phyloP scores from a whole-genome alignment of 805 yeast genomes.

The Yarrowia bubula region DNA sequence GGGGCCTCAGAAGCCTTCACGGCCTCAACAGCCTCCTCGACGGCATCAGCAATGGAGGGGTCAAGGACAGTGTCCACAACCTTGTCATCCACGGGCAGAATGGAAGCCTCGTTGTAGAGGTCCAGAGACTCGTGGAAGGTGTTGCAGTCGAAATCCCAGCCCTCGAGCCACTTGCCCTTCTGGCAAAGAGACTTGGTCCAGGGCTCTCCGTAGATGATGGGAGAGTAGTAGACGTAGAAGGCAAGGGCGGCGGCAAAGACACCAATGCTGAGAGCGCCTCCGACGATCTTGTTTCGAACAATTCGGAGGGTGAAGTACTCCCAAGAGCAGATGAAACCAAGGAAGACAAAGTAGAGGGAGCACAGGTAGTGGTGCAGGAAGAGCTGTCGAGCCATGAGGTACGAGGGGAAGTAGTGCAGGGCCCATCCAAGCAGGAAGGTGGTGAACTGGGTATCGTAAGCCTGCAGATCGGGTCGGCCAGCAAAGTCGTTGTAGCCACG shows the following conservation, averaged over 20 bases:
- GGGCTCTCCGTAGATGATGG: slow-evolving; percentile 71
- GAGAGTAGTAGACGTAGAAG: slow-evolving; percentile 61
- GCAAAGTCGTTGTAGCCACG: slow-evolving; percentile 40
- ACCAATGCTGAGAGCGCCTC: slow-evolving; percentile 47
- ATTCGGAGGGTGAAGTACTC: slow-evolving; percentile 38
- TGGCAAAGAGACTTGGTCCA: slow-evolving; percentile 76
- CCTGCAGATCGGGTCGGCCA: slow-evolving; percentile 34
- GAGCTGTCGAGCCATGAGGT: slow-evolving; percentile 86
- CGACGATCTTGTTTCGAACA: slow-evolving; percentile 44
- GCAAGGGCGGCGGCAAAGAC: slow-evolving; percentile 52
- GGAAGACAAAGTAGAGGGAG: slow-evolving; percentile 81
- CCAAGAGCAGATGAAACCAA: slow-evolving; percentile 64
- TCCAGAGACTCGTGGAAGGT: slow-evolving; percentile 43
- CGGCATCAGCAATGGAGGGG: slow-evolving; percentile 28
- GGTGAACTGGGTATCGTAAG: slow-evolving; percentile 42
- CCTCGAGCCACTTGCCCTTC: slow-evolving; percentile 53
- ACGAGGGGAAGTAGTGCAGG: slow-evolving; percentile 67
- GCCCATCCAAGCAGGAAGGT: slow-evolving; percentile 66
- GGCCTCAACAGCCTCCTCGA: slow-evolving; percentile 21
- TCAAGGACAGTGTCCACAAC: slow-evolving; percentile 28
- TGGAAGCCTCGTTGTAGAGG: slow-evolving; percentile 35
- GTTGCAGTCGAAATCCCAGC: slow-evolving; percentile 90
- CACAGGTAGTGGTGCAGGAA: slow-evolving; percentile 94
- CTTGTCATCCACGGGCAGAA: slow-evolving; percentile 22
- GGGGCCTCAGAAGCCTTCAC: slow-evolving; percentile 16